Percentiles rank a stretch among this genome's conserved stretches.
Evolutionary conservation across 352 stramenopile genomes (phyloP).

Genomic region (Phytophthora fragariae): DNA sequence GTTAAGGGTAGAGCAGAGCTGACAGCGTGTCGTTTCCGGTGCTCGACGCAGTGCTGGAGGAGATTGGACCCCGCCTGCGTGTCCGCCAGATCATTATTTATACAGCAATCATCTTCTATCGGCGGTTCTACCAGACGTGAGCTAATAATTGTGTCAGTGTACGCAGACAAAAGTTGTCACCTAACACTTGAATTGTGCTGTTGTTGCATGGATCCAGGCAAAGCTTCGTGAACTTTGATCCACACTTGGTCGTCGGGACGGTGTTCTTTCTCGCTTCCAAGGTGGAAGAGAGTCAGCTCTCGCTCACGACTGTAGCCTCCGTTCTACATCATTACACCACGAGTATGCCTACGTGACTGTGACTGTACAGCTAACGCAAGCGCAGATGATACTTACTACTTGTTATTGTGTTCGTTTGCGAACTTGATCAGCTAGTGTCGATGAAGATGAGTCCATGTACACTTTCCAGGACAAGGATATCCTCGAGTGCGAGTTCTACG

Average conservation of each 20-base stretch:
- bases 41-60: slow-evolving; percentile 70
- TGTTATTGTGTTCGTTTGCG: neutral
- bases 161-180: neutral
- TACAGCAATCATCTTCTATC: slow-evolving; percentile 91
- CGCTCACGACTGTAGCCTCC: slow-evolving; percentile 78
- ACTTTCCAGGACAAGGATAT: slow-evolving; percentile 92
- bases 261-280: slow-evolving; percentile 90
- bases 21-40: neutral
- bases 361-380: neutral
- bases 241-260: slow-evolving; percentile 84
- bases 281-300: slow-evolving; percentile 88
- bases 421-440: slow-evolving; percentile 61
- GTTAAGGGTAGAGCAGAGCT: neutral
- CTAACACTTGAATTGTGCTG: slow-evolving; percentile 13
- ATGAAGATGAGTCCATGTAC: slow-evolving; percentile 90
- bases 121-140: slow-evolving; percentile 91
- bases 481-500: slow-evolving; percentile 92
- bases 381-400: neutral
- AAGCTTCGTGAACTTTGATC: slow-evolving; percentile 91
- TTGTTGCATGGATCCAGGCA: slow-evolving; percentile 50
- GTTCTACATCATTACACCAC: slow-evolving; percentile 89
- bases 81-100: slow-evolving; percentile 93
- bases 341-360: slow-evolving; percentile 45
- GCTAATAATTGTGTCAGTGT: neutral
- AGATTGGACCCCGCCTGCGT: slow-evolving; percentile 80